Percentiles rank a stretch among this genome's conserved stretches.
phyloP scores from a whole-genome alignment of 345 rosid genomes.

The Cardiospermum halicacabum region DNA sequence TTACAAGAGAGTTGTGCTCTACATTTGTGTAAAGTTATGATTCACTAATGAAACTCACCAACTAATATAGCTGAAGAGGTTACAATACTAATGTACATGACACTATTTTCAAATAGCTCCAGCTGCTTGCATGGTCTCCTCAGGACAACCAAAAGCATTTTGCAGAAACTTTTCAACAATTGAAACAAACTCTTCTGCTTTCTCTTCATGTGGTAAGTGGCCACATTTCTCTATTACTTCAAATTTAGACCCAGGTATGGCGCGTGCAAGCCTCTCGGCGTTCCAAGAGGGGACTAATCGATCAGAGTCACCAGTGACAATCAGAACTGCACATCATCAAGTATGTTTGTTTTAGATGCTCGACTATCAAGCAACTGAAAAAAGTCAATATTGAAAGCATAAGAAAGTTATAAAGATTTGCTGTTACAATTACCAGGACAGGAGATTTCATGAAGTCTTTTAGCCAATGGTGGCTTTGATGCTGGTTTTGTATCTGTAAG shows the following conservation, averaged over 20 bases:
- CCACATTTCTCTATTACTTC: slow-evolving; percentile 77
- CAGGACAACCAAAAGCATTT: slow-evolving; percentile 37
- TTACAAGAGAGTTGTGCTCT: background rate
- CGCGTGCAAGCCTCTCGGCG: slow-evolving; percentile 61
- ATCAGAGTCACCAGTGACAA: slow-evolving; percentile 77
- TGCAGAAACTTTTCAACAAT: slow-evolving; percentile 60
- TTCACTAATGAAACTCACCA: background rate
- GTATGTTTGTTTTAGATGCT: background rate
- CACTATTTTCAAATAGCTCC: slow-evolving; percentile 10
- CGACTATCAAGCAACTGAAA: no score
- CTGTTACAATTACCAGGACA: slow-evolving; percentile 53
- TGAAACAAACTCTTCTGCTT: slow-evolving; percentile 71
- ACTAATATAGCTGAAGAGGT: background rate
- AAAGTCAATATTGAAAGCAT: no score
- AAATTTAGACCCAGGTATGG: slow-evolving; percentile 63
- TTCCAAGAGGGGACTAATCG: slow-evolving; percentile 90
- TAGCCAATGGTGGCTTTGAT: slow-evolving; percentile 38
- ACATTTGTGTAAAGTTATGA: background rate
- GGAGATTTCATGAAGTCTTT: slow-evolving; percentile 57
- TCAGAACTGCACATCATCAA: slow-evolving; percentile 41
- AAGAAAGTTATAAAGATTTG: background rate
- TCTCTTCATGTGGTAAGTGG: slow-evolving; percentile 89
- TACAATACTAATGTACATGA: background rate
- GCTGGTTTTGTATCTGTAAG: slow-evolving; percentile 38
- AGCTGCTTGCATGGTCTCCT: slow-evolving; percentile 25